phyloP scores from a whole-genome alignment of 345 rosid species.

The Eutrema japonicum region DNA sequence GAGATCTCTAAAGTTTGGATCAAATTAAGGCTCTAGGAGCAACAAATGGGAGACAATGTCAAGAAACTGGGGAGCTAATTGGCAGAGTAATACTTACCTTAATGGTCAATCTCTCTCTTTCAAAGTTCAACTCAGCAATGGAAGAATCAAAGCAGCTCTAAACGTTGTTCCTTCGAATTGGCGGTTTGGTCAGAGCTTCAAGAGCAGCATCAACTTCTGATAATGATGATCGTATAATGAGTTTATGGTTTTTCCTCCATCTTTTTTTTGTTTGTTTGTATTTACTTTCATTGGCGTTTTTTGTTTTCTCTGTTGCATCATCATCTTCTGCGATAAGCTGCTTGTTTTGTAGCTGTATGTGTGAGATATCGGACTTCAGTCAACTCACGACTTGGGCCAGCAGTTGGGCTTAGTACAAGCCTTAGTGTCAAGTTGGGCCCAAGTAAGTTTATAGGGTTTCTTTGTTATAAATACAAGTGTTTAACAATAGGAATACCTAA shows the following conservation, averaged over 20 bases:
- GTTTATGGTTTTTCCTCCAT: background rate
- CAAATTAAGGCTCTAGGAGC: slow-evolving; percentile 61
- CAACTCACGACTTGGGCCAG: too few species aligned
- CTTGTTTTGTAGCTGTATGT: slow-evolving; percentile 31
- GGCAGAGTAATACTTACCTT: slow-evolving; percentile 66
- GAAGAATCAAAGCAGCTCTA: slow-evolving; percentile 52
- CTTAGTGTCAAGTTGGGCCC: too few species aligned
- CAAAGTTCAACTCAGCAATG: slow-evolving; percentile 58
- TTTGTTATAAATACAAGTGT: too few species aligned
- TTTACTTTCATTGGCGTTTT: slow-evolving; percentile 13
- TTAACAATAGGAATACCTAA: too few species aligned
- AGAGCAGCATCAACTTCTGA: slow-evolving; percentile 64
- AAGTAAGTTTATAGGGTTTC: too few species aligned
- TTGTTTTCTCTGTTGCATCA: slow-evolving; percentile 24
- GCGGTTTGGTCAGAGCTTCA: slow-evolving; percentile 77
- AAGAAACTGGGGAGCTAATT: slow-evolving; percentile 80
- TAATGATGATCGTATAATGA: background rate
- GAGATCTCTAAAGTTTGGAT: slow-evolving; percentile 63
- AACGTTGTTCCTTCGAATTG: slow-evolving; percentile 64
- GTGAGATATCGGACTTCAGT: too few species aligned
- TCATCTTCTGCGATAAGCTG: slow-evolving; percentile 31
- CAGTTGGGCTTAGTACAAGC: too few species aligned
- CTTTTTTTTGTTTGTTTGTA: background rate
- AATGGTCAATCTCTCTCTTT: slow-evolving; percentile 75
- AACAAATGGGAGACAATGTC: slow-evolving; percentile 65